A percentile compares a stretch with the other conserved stretches of the same genome.
These are phyloP conservation scores for Coniosporium apollinis DNA, from an alignment of 495 filamentous ascomycete genomes.

Conservation along the genomic window DNA sequence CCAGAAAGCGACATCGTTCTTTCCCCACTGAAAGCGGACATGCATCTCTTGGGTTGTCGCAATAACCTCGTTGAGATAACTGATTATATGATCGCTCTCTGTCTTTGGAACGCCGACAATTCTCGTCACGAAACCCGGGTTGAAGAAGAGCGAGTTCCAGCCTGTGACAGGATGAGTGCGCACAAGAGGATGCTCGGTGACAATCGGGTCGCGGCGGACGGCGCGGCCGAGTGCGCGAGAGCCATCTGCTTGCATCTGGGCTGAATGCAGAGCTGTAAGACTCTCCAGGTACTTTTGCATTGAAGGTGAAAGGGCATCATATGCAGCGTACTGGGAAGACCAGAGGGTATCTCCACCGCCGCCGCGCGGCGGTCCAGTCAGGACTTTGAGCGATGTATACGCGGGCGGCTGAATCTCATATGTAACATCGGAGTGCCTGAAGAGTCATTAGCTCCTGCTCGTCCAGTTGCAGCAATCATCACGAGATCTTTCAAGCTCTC, in stretches of 20 bases:
- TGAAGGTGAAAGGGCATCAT: slow-evolving; percentile 46
- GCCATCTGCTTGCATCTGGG: slow-evolving; percentile 51
- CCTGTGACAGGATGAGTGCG: slow-evolving; percentile 61
- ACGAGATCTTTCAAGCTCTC: too few relatives aligned
- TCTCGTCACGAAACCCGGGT: slow-evolving; percentile 64
- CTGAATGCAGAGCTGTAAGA: slow-evolving; percentile 54
- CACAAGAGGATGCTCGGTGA: slow-evolving; percentile 52
- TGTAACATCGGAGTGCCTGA: slow-evolving; percentile 49
- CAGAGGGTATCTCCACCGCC: slow-evolving; percentile 66
- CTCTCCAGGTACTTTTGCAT: slow-evolving; percentile 59
- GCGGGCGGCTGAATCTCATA: slow-evolving; percentile 67
- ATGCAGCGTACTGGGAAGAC: slow-evolving; percentile 58
- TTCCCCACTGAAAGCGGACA: slow-evolving; percentile 53
- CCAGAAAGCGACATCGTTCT: slow-evolving; percentile 58
- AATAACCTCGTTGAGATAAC: slow-evolving; percentile 48
- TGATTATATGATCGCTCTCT: slow-evolving; percentile 50
- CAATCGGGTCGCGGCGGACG: slow-evolving; percentile 50
- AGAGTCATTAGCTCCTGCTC: too few relatives aligned
- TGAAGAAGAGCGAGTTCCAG: slow-evolving; percentile 65
- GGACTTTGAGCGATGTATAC: slow-evolving; percentile 53
- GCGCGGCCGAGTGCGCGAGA: slow-evolving; percentile 41
- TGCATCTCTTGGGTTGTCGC: slow-evolving; percentile 48
- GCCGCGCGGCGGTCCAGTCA: slow-evolving; percentile 47
- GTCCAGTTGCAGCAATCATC: too few relatives aligned
- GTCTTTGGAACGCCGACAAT: slow-evolving; percentile 56